A percentile compares a stretch with the other conserved stretches of the same genome.
Evolutionary conservation across 2,329 filamentous ascomycete species (phyloP).

Genomic region (Grosmannia serpens): DNA sequence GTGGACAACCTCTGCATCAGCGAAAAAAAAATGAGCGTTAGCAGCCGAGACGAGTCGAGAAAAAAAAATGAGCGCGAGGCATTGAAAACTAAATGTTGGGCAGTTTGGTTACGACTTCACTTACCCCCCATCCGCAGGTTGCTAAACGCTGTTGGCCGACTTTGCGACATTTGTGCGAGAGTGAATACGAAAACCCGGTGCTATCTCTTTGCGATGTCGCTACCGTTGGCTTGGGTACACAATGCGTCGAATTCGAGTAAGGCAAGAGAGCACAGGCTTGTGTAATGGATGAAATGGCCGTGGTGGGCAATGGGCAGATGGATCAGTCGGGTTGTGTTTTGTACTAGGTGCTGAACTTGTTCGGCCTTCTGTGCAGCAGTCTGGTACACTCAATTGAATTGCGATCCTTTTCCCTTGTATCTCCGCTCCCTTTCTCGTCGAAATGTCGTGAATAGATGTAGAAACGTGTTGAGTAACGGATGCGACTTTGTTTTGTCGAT

Average conservation of each 20-base stretch:
- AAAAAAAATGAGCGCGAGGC: not conserved
- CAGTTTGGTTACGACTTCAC: constrained; percentile 19
- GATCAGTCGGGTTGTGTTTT: not conserved
- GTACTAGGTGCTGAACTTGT: not conserved
- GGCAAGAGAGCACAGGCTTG: constrained; percentile 4
- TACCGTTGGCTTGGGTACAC: constrained; percentile 11
- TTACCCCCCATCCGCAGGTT: constrained; percentile 93
- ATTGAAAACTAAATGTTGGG: not conserved
- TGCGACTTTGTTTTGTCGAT: not conserved
- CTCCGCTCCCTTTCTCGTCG: not conserved
- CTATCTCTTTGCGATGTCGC: constrained; percentile 14
- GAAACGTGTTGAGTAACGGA: not conserved
- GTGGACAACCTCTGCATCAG: constrained; percentile 71
- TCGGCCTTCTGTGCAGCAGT: not conserved
- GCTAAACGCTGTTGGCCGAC: constrained; percentile 79
- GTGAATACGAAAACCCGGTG: not conserved
- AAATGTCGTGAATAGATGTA: not conserved
- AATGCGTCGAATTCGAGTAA: constrained; percentile 9
- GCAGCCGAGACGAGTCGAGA: not conserved
- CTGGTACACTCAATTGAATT: not conserved
- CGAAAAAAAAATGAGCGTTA: constrained; percentile 8
- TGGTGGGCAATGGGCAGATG: constrained; percentile 19
- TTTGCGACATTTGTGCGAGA: constrained; percentile 62
- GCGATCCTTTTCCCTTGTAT: not conserved
- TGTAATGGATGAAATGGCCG: constrained; percentile 18